Evolutionary conservation across 179 eudicot species (phyloP), one percentile per base, ranked within the genome.

Genomic region (Amaranthus tricolor): DNA sequence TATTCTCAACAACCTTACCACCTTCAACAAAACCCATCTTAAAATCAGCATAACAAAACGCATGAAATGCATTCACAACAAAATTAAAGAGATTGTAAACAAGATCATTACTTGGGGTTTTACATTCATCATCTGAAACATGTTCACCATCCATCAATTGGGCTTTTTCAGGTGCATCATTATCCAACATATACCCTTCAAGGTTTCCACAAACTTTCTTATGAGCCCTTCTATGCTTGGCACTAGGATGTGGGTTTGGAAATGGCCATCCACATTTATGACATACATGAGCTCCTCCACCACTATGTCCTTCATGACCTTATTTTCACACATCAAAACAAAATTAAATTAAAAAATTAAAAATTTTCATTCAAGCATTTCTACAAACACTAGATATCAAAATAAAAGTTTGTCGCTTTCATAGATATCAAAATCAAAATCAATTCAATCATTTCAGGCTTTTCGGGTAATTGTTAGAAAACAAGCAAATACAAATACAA

Each of bases 231-330:
- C 97, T 87, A 54, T 81, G 89, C 77, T 76, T 92, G 65, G 96
- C 80, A 81, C 96, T 92, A 5, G 96, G 94, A 60, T 88, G 89
- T 59, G 90, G 79, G 10, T 91, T 90, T 20, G 96, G 92, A 73
- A 81, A 90, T 1, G 89, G 76, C 97, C 96, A 92, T 24, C 96
- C 96, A 85, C 97, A 92, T 79, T 80, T 86, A 60, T 75, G 81
- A 66, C 97, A 92, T 54, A 84, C 24, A 81, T 87, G 84, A 66
- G 70, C 87, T 54, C 87, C 73, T n/a, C 77, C 84, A 75, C 53
- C 84, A 69, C 72, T 69, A 73, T 87, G 90, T 75, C 79, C 88
- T 79, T 87, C 89, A 77, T 74, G 78, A 75, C 86, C 91, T 85
- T 71, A 62, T 74, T 13, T 45, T 13, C 20, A 74, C 63, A 57